A percentile compares a stretch with the other conserved stretches of the same genome.
Conservation (phyloP, 176 grass and related monocot species). For the Zizania latifolia region DNA sequence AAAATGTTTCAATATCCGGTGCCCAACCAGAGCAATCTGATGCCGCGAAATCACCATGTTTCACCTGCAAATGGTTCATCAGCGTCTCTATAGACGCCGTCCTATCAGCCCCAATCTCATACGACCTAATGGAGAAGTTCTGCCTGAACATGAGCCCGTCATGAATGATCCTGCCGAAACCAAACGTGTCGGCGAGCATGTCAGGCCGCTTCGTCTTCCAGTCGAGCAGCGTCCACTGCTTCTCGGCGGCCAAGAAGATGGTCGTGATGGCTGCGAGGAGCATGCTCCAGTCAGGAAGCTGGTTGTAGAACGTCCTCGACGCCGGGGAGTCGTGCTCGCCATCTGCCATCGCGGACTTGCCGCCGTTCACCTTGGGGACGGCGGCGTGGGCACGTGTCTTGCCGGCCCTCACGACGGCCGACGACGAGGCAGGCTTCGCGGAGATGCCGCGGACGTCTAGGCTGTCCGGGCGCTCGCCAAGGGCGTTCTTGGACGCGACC, state of each 20-base stretch:
- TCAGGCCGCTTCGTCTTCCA: slow-evolving; percentile 91
- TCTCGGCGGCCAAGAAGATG: slow-evolving; percentile 89
- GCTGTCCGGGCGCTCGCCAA: slow-evolving; percentile 38
- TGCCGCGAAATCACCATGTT: background rate
- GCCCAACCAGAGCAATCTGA: background rate
- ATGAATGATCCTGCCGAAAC: slow-evolving; percentile 66
- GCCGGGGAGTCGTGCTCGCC: slow-evolving; percentile 36
- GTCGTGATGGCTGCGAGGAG: slow-evolving; percentile 81
- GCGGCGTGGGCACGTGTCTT: slow-evolving; percentile 56
- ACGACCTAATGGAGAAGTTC: slow-evolving; percentile 88
- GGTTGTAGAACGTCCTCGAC: slow-evolving; percentile 85
- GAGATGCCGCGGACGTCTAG: slow-evolving; percentile 49
- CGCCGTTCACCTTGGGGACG: slow-evolving; percentile 67
- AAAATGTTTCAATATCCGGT: background rate
- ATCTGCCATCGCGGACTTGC: slow-evolving; percentile 40
- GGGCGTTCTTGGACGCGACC: slow-evolving; percentile 21
- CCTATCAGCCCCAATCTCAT: slow-evolving; percentile 85
- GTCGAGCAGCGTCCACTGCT: slow-evolving; percentile 82
- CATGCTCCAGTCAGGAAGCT: slow-evolving; percentile 95
- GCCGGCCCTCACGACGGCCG: slow-evolving; percentile 27
- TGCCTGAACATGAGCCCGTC: slow-evolving; percentile 84
- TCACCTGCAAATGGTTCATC: slow-evolving; percentile 98
- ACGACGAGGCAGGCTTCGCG: slow-evolving; percentile 35
- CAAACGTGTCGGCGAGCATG: slow-evolving; percentile 81
- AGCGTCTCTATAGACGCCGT: slow-evolving; percentile 88